phyloP scores from a whole-genome alignment of 495 filamentous ascomycete genomes.

The Trichoderma erinaceum region DNA sequence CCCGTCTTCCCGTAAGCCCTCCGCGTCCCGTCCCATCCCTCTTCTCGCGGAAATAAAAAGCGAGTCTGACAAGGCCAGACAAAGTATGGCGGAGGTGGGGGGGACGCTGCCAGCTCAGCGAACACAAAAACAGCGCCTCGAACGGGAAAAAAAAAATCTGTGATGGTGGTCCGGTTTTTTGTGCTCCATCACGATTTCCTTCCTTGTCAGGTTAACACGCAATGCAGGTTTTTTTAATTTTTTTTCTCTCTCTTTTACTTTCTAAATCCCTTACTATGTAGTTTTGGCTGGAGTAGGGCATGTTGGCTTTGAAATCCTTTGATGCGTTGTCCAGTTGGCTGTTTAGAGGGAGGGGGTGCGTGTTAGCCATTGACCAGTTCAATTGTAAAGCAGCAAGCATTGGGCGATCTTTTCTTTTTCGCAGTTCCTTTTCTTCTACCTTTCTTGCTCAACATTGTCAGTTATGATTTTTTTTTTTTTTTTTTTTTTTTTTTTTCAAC shows the following conservation, averaged over 20 bases:
- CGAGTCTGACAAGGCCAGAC: neutral
- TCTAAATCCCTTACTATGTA: neutral
- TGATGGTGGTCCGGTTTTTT: neutral
- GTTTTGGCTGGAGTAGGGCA: too few relatives aligned
- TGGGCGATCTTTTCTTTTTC: conserved; percentile 23
- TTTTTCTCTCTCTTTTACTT: neutral
- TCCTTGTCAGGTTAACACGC: neutral
- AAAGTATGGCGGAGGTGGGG: neutral
- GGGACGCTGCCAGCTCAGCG: neutral
- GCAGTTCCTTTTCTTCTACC: conserved; percentile 25
- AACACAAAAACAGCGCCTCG: neutral
- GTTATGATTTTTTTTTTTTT: conserved; percentile 19
- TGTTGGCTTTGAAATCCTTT: neutral
- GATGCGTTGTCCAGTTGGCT: neutral
- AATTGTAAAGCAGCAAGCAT: conserved; percentile 37
- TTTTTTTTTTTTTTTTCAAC: conserved; percentile 17
- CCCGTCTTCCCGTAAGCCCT: neutral
- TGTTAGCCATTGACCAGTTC: too few relatives aligned
- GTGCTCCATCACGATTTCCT: neutral
- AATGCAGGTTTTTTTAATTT: neutral
- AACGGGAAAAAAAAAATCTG: neutral
- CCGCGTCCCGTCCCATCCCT: neutral
- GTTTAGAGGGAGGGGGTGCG: conserved; percentile 14
- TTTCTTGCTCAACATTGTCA: too few relatives aligned
- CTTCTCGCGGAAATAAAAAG: neutral